Evolutionary conservation across 2,329 filamentous ascomycete species (phyloP).

Genomic region (Nigrograna mackinnonii): DNA sequence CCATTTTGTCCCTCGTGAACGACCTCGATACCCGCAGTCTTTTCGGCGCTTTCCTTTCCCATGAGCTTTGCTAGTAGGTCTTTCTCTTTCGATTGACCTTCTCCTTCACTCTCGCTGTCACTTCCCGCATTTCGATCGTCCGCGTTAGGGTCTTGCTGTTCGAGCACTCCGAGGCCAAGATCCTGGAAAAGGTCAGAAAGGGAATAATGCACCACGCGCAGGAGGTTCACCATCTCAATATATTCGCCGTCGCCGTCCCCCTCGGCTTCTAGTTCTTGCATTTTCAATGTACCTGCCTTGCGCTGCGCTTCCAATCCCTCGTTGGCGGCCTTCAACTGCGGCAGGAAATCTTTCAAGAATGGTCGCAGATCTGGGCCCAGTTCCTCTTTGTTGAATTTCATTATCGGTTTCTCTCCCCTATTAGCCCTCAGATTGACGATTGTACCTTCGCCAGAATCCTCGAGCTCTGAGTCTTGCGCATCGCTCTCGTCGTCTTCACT

Average conservation of each 20-base stretch:
- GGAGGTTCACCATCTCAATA: slow-evolving; percentile 43
- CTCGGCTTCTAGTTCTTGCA: slow-evolving; percentile 38
- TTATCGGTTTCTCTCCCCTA: slow-evolving; percentile 32
- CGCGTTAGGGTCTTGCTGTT: slow-evolving; percentile 39
- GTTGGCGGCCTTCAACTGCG: slow-evolving; percentile 48
- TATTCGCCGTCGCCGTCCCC: slow-evolving; percentile 36
- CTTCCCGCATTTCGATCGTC: slow-evolving; percentile 19
- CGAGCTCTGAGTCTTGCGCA: slow-evolving; percentile 14
- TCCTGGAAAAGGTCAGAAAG: slow-evolving; percentile 26
- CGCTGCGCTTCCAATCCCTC: slow-evolving; percentile 45
- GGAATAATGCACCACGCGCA: slow-evolving; percentile 5
- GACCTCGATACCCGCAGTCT: slow-evolving; percentile 31
- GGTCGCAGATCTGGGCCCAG: slow-evolving; percentile 31
- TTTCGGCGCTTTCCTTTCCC: slow-evolving; percentile 27
- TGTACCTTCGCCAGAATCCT: slow-evolving; percentile 8
- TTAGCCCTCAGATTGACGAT: slow-evolving; percentile 33
- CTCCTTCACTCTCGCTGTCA: slow-evolving; percentile 22
- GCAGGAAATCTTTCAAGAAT: slow-evolving; percentile 47
- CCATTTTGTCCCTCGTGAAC: slow-evolving; percentile 22
- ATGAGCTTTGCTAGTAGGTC: slow-evolving; percentile 42
- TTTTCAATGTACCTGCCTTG: slow-evolving; percentile 40
- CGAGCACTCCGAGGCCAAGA: slow-evolving; percentile 51
- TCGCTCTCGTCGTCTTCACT: slow-evolving; percentile 28
- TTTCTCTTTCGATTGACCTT: slow-evolving; percentile 17
- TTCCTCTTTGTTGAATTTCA: slow-evolving; percentile 28